Percentiles rank a stretch among this genome's conserved stretches.
phyloP scores from a whole-genome alignment of 1,139 yeast genomes.

The Pneumocystis oryctolagi region DNA sequence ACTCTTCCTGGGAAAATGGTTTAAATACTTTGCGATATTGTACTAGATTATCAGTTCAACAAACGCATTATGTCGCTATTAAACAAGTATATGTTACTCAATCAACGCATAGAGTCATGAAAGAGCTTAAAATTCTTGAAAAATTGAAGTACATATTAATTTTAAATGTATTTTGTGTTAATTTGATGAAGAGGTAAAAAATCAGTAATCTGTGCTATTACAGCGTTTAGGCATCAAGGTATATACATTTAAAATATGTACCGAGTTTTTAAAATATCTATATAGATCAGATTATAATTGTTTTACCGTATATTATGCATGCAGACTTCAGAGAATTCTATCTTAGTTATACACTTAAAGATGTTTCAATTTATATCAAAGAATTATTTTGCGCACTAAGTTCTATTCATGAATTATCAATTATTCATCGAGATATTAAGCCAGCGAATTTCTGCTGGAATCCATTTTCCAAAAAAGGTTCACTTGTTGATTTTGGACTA shows the following conservation, averaged over 20 bases:
- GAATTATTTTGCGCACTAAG: conserved; percentile 62
- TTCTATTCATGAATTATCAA: conserved; percentile 56
- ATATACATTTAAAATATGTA: background rate
- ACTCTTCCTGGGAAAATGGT: background rate
- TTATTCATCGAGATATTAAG: conserved; percentile 76
- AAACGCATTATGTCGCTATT: conserved; percentile 9
- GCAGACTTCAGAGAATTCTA: conserved; percentile 12
- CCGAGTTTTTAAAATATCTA: background rate
- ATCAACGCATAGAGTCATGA: conserved; percentile 7
- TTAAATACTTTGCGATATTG: background rate
- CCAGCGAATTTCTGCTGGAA: conserved; percentile 67
- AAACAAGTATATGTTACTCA: conserved; percentile 11
- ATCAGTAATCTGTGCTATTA: background rate
- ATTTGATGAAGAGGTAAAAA: background rate
- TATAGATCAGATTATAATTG: background rate
- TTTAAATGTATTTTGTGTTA: background rate
- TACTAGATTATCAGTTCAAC: background rate
- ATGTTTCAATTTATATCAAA: conserved; percentile 8
- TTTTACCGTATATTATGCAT: conserved; percentile 5
- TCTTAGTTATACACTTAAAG: conserved; percentile 5
- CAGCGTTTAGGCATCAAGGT: background rate
- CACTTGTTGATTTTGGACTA: conserved; percentile 75
- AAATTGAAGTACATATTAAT: background rate
- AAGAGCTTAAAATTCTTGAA: conserved; percentile 9
- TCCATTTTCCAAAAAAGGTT: conserved; percentile 59